A percentile compares a stretch with the other conserved stretches of the same genome.
These are phyloP conservation scores for Lichenothelia convexa DNA, from an alignment of 495 filamentous ascomycete species.

Conservation along the genomic window DNA sequence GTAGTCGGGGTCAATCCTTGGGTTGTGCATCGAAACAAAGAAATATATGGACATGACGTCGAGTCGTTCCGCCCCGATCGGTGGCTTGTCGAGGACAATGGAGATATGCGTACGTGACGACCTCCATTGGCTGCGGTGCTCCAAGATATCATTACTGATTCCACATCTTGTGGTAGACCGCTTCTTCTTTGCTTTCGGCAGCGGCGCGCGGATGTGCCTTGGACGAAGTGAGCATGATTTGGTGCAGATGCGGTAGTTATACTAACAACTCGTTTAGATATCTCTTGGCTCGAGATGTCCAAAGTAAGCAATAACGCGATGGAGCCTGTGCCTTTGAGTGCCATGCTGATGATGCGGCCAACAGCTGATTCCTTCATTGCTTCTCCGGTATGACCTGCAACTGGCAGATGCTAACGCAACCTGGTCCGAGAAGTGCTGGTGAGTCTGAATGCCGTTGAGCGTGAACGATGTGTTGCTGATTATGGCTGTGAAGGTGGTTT, in stretches of 20 bases:
- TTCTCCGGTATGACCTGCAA: slow-evolving; percentile 13
- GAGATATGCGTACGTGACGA: slow-evolving; percentile 8
- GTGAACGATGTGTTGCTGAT: slow-evolving; percentile 3
- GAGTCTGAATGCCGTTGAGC: background rate
- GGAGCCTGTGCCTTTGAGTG: background rate
- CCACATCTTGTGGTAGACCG: slow-evolving; percentile 10
- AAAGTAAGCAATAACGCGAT: too few relatives aligned
- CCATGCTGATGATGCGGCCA: too few relatives aligned
- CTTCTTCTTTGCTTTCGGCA: slow-evolving; percentile 20
- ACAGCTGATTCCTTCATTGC: slow-evolving; percentile 16
- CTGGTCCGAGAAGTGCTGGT: slow-evolving; percentile 11
- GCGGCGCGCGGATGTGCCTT: slow-evolving; percentile 15
- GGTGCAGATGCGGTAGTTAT: too few relatives aligned
- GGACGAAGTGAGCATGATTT: too few relatives aligned
- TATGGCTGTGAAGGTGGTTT: slow-evolving; percentile 9
- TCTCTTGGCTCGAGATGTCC: slow-evolving; percentile 19
- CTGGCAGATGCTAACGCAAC: slow-evolving; percentile 11
- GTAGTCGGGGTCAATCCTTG: slow-evolving; percentile 16
- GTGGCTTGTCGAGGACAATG: slow-evolving; percentile 9
- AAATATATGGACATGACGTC: slow-evolving; percentile 14
- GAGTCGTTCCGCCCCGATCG: slow-evolving; percentile 14
- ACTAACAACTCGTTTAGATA: too few relatives aligned
- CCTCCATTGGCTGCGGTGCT: background rate
- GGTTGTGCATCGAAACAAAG: slow-evolving; percentile 14
- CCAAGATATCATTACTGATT: background rate